Evolutionary conservation across 257 asterid species (phyloP).

Genomic region (Craterostigma plantagineum): DNA sequence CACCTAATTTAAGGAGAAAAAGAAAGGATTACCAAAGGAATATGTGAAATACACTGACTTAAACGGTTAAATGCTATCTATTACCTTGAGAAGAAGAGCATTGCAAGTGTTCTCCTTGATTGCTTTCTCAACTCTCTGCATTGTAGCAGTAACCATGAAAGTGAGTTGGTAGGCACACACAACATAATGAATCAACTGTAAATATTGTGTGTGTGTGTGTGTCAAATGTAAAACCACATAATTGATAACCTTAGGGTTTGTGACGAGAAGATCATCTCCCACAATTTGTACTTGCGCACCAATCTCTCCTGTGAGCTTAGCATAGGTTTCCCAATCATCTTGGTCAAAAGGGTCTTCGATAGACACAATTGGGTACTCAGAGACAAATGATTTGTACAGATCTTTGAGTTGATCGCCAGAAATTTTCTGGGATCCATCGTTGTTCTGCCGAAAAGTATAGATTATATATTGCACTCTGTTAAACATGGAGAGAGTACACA

Average conservation of each 20-base stretch:
- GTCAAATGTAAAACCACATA: too few species aligned
- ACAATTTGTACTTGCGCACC: conserved; percentile 86
- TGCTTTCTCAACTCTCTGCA: conserved; percentile 92
- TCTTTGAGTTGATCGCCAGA: conserved; percentile 89
- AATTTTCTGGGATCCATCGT: conserved; percentile 65
- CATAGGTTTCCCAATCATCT: conserved; percentile 88
- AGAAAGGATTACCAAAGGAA: background rate
- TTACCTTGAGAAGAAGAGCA: conserved; percentile 96
- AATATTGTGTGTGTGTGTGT: too few species aligned
- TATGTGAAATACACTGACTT: background rate
- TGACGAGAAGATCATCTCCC: conserved; percentile 92
- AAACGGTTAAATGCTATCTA: background rate
- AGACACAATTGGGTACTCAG: conserved; percentile 81
- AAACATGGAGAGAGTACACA: too few species aligned
- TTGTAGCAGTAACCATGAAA: too few species aligned
- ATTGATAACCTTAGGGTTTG: conserved; percentile 88
- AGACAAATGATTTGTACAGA: conserved; percentile 69
- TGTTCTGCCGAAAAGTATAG: conserved; percentile 51
- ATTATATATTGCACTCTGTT: too few species aligned
- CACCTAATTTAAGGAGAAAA: conserved; percentile 26
- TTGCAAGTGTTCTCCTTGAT: conserved; percentile 83
- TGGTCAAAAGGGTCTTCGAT: conserved; percentile 98
- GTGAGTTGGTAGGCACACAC: too few species aligned
- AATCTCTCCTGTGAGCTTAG: conserved; percentile 59
- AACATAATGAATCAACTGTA: too few species aligned